Percentiles rank a stretch among this genome's conserved stretches.
Conservation (phyloP, 75 land plant genomes). For the Chamaecyparis obtusa region DNA sequence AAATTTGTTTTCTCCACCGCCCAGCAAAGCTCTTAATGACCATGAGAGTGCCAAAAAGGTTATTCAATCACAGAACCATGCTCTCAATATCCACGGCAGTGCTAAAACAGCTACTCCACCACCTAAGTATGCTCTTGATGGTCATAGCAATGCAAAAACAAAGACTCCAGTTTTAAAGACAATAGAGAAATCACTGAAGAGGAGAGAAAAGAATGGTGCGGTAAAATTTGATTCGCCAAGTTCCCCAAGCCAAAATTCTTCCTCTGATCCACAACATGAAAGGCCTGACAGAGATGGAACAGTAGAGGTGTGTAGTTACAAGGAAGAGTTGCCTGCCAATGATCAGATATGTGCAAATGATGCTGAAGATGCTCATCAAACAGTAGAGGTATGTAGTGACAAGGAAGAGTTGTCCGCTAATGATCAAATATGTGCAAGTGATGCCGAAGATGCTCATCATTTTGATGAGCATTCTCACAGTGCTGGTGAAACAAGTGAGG, state of each 20-base stretch:
- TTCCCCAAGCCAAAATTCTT: neutral
- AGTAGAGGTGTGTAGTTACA: neutral
- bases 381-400: neutral
- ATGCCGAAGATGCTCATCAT: neutral
- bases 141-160: conserved; percentile 3
- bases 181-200: neutral
- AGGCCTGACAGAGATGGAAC: neutral
- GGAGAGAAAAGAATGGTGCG: neutral
- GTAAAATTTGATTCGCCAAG: conserved; percentile 2
- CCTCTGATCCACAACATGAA: conserved; percentile 7
- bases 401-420: neutral
- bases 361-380: neutral
- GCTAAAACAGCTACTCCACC: neutral
- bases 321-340: neutral
- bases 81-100: neutral
- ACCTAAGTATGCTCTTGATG: neutral
- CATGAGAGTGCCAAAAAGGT: neutral
- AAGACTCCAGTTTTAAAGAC: neutral
- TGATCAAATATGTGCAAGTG: neutral
- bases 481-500: conserved; percentile 4
- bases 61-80: neutral
- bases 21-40: neutral
- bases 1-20: neutral
- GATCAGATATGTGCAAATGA: conserved; percentile 3
- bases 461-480: neutral